Evolutionary conservation across 208 protist genomes (phyloP).

Genomic region (Porcisia hertigi): DNA sequence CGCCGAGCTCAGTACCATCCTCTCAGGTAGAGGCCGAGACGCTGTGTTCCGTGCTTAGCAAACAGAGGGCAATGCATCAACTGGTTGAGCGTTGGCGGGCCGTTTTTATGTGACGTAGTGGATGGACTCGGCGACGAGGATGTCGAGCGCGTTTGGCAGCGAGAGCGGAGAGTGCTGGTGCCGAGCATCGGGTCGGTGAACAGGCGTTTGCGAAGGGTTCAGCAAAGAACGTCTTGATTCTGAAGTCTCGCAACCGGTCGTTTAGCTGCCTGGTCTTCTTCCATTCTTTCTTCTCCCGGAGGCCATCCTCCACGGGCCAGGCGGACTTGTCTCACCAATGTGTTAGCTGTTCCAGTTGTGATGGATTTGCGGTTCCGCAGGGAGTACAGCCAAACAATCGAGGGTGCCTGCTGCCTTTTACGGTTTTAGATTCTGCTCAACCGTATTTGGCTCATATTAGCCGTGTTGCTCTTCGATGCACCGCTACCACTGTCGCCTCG

Average conservation of each 20-base stretch:
- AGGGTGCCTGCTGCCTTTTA: background rate
- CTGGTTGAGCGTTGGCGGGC: background rate
- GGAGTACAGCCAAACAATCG: background rate
- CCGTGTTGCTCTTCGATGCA: background rate
- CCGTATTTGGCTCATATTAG: background rate
- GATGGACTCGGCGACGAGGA: slow-evolving; percentile 26
- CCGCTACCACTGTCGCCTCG: background rate
- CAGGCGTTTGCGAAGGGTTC: slow-evolving; percentile 14
- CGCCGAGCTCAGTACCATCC: slow-evolving; percentile 9
- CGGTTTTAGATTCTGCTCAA: slow-evolving; percentile 11
- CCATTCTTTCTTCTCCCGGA: background rate
- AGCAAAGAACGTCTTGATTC: background rate
- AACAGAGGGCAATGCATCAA: background rate
- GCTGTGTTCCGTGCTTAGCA: too few species aligned
- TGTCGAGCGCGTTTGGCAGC: slow-evolving; percentile 24
- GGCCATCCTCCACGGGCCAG: background rate
- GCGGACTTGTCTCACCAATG: background rate
- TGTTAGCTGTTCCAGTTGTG: background rate
- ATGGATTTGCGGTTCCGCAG: background rate
- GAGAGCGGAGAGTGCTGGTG: slow-evolving; percentile 16
- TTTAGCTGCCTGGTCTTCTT: background rate
- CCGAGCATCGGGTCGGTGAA: slow-evolving; percentile 5
- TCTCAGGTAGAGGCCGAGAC: background rate
- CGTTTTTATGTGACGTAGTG: slow-evolving; percentile 11
- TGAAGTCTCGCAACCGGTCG: background rate